A percentile compares a stretch with the other conserved stretches of the same genome.
Conservation (phyloP, 1,284 basidiomycete genomes). For the Puccinia coronata region DNA sequence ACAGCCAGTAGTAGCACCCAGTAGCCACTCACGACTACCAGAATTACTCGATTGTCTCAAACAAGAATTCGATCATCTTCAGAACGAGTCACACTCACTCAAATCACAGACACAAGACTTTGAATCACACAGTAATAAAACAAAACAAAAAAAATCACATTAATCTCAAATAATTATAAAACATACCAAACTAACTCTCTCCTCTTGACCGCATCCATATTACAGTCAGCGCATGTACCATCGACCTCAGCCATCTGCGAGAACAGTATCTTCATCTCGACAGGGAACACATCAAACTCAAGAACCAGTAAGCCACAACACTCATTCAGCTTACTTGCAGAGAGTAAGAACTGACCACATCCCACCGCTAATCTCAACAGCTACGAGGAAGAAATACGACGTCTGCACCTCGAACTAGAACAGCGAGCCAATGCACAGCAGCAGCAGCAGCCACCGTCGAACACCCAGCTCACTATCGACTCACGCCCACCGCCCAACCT, state of each 20-base stretch:
- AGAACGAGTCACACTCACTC: constrained; percentile 32
- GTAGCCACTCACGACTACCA: neutral
- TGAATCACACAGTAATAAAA: constrained; percentile 42
- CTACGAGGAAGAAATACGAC: constrained; percentile 47
- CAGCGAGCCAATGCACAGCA: constrained; percentile 36
- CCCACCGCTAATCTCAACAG: too few species aligned
- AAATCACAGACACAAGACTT: constrained; percentile 45
- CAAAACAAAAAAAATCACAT: neutral
- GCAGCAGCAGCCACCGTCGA: too few species aligned
- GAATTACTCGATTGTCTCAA: constrained; percentile 49
- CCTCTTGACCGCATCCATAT: too few species aligned
- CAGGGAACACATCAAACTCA: constrained; percentile 46
- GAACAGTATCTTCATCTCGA: constrained; percentile 45
- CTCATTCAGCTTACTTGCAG: too few species aligned
- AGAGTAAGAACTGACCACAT: too few species aligned
- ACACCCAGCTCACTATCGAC: constrained; percentile 15
- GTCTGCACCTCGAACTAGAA: constrained; percentile 40
- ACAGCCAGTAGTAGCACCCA: neutral
- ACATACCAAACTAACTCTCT: too few species aligned
- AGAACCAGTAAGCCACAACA: constrained; percentile 30
- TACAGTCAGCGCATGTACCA: constrained; percentile 35
- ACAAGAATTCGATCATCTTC: constrained; percentile 39
- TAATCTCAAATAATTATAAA: neutral
- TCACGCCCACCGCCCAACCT: constrained; percentile 24
- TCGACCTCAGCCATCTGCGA: constrained; percentile 38